Evolutionary conservation across 2,329 filamentous ascomycete species (phyloP), one percentile per base, ranked within the genome.

Genomic region (Diaporthe amygdali): DNA sequence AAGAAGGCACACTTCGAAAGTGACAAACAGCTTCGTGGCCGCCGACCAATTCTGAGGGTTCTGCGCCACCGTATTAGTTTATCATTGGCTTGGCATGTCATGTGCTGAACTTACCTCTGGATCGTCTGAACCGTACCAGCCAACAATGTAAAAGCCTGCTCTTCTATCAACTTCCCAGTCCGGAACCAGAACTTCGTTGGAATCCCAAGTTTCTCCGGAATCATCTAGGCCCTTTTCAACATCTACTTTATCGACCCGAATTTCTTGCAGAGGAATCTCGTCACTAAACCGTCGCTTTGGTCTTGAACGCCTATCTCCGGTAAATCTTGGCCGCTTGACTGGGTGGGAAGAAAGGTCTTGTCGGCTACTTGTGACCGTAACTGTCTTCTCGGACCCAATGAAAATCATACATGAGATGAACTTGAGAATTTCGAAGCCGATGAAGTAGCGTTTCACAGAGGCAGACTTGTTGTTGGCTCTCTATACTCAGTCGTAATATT

Each of bases 101-200:
- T 51, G 34, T 7, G 12, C 7, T 20, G 20, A 9, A 51, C 75
- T 52, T 72, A 81, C 82, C 75, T 84, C 83, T 68, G 79, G 79
- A 74, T 89, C 87, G 69, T 85, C 75, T 0, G 82, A 79, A 0
- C 83, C 84, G 74, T 81, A 86, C 87, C 87, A 90, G 44, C 82
- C 80, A 8, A 90, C 82, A 7, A 90, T 77, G 68, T 85, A 78
- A 9, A 82, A 76, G 76, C 89, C 85, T 71, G 78, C 81, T 0
- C 86, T 86, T 73, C 88, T 89, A 74, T 89, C 87, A 1, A 59
- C 55, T 17, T 59, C 37, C 55, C 55, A 59, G 22, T 59, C 55
- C 7, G 55, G 55, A 44, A 44, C 10, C 15, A 59, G 12, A 8
- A 44, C 25, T 2, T 44, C 37, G 2, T 44, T 59, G 17, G 41